phyloP scores from a whole-genome alignment of 1,284 basidiomycete genomes.

The Wolfiporia cocos region DNA sequence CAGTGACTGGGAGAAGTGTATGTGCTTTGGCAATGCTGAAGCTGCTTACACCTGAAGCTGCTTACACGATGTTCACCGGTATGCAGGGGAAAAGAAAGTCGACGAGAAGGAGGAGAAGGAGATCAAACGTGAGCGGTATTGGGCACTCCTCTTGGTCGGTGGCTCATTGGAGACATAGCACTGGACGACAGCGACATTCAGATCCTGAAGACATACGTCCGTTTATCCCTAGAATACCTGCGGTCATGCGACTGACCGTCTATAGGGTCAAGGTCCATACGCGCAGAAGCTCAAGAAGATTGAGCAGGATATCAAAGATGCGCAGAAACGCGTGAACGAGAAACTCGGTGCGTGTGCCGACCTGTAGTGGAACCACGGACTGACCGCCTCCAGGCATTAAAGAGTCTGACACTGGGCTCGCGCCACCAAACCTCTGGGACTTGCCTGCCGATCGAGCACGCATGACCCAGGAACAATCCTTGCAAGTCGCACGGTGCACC shows the following conservation, averaged over 20 bases:
- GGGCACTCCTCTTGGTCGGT: not conserved
- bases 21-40: constrained; percentile 22
- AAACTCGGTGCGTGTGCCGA: constrained; percentile 65
- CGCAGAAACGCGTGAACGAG: constrained; percentile 96
- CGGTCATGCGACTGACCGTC: too few relatives aligned
- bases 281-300: constrained; percentile 85
- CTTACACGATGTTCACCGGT: constrained; percentile 4
- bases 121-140: constrained; percentile 61
- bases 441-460: constrained; percentile 82
- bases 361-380: not conserved
- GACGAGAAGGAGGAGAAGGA: constrained; percentile 88
- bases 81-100: constrained; percentile 71
- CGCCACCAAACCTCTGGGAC: constrained; percentile 97
- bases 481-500: constrained; percentile 97
- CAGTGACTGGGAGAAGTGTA: constrained; percentile 98
- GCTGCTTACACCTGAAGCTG: too few relatives aligned
- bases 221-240: constrained; percentile 15
- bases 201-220: constrained; percentile 95
- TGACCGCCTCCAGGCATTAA: constrained; percentile 64
- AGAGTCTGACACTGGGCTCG: constrained; percentile 97
- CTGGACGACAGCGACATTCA: constrained; percentile 99
- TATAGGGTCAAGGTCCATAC: constrained; percentile 96
- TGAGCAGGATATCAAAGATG: constrained; percentile 92
- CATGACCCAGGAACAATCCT: constrained; percentile 88
- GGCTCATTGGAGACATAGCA: constrained; percentile 39